Base-by-base conservation (phyloP, 2,329 filamentous ascomycete genomes). In the Colletotrichum higginsianum region DNA sequence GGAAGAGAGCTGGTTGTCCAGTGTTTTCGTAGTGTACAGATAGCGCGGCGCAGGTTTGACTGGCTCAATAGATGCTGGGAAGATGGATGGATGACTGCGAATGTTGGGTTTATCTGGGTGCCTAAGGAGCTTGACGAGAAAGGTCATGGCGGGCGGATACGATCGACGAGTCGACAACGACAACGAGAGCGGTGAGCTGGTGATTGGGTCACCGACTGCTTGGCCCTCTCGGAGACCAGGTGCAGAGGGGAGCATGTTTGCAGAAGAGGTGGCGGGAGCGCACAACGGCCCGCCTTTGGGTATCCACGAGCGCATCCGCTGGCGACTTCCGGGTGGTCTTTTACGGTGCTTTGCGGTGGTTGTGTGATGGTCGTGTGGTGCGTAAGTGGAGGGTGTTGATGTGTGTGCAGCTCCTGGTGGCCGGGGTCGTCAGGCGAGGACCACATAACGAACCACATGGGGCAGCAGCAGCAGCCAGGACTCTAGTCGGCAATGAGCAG, bases 241-340 rank as follows among this genome's bases (percentile, higher is more conserved):
- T 30, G 21, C 30, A 38, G 63, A 44, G 23, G 35, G 23, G 23
- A 46, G 50, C 63, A 50, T 61, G 50, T 53, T 58, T 61, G 53
- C 61, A 52, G 61, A 52, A 53, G 46, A 38, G 63, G 64, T 55
- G 67, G 67, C 67, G 56, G 47, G 67, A 55, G 67, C 38, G 61
- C 67, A 50, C 40, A 23, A 69, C 53, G 53, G 62, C 62, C 67
- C 64, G 68, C 64, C 46, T 35, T 35, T 49, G 21, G 4, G 57
- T 61, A 50, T 47, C 67, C 68, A 71, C 64, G 50, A 44, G 18
- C 18, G 21, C 57, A 67, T 53, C 42, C 47, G 44, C 49, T 66
- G 67, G 67, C 55, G 46, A 49, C 44, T 21, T 47, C 26, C 46
- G 66, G 66, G 52, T 67, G 63, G 49, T 38, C 30, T 35, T 35